Percentiles rank a stretch among this genome's conserved stretches.
These are phyloP conservation scores for Cryphonectria radicalis DNA, from an alignment of 2,329 filamentous ascomycete species.

Conservation along the genomic window DNA sequence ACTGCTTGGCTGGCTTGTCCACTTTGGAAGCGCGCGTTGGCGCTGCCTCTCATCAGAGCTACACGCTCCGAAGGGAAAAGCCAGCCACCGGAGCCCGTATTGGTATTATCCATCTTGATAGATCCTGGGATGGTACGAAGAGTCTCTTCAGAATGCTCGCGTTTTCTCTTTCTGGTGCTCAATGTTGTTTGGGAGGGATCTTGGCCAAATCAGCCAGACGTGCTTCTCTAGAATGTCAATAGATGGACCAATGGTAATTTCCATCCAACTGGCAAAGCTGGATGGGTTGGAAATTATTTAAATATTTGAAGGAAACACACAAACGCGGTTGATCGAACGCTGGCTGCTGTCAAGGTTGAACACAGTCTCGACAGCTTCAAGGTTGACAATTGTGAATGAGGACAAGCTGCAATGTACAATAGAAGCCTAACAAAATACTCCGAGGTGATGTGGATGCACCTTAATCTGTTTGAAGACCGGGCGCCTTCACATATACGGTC, in stretches of 20 bases:
- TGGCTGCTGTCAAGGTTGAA: background rate
- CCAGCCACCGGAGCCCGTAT: background rate
- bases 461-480: background rate
- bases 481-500: background rate
- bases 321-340: background rate
- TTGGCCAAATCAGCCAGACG: background rate
- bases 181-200: background rate
- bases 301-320: background rate
- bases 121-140: background rate
- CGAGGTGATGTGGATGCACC: background rate
- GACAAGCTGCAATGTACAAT: background rate
- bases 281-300: background rate
- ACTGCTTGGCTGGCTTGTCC: background rate
- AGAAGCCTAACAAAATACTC: background rate
- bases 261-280: background rate
- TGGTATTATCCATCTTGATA: background rate
- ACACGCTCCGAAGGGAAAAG: slow-evolving; percentile 1
- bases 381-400: background rate
- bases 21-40: background rate
- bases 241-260: background rate
- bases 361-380: too few relatives aligned
- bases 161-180: background rate
- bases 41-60: background rate
- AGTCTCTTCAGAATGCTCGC: background rate
- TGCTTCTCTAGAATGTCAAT: background rate